phyloP scores from a whole-genome alignment of 257 asterid species.

The Jacaranda copaia region DNA sequence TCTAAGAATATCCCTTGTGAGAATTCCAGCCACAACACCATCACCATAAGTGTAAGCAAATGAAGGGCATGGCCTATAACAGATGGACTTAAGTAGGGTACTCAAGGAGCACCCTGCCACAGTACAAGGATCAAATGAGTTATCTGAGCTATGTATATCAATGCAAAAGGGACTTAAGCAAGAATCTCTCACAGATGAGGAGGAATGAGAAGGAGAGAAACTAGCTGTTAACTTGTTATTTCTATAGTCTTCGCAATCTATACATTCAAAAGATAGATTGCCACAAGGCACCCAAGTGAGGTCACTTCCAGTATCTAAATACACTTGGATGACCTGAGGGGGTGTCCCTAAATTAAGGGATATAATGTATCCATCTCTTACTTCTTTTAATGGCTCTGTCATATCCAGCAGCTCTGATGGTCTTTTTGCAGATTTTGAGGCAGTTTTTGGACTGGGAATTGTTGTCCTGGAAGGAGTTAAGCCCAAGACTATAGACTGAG shows the following conservation, averaged over 20 bases:
- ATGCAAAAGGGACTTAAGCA: conserved; percentile 59
- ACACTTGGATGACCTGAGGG: conserved; percentile 65
- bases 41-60: conserved; percentile 79
- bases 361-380: conserved; percentile 68
- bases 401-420: conserved; percentile 44
- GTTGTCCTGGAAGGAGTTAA: conserved; percentile 51
- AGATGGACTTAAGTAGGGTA: conserved; percentile 50
- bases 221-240: conserved; percentile 42
- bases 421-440: conserved; percentile 28
- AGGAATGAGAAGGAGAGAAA: conserved; percentile 61
- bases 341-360: conserved; percentile 77
- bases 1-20: conserved; percentile 60
- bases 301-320: conserved; percentile 79
- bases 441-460: conserved; percentile 43
- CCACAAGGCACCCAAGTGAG: conserved; percentile 90
- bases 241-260: conserved; percentile 58
- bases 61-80: conserved; percentile 80
- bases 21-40: conserved; percentile 63
- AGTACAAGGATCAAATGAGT: conserved; percentile 60
- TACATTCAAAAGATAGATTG: conserved; percentile 64
- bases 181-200: conserved; percentile 57
- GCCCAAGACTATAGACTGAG: conserved; percentile 55
- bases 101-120: conserved; percentile 67
- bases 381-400: conserved; percentile 61
- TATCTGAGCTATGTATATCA: conserved; percentile 65